Evolutionary conservation across 2,329 filamentous ascomycete genomes (phyloP), one percentile per base, ranked within the genome.

Genomic region (Ophiocordyceps sinensis): DNA sequence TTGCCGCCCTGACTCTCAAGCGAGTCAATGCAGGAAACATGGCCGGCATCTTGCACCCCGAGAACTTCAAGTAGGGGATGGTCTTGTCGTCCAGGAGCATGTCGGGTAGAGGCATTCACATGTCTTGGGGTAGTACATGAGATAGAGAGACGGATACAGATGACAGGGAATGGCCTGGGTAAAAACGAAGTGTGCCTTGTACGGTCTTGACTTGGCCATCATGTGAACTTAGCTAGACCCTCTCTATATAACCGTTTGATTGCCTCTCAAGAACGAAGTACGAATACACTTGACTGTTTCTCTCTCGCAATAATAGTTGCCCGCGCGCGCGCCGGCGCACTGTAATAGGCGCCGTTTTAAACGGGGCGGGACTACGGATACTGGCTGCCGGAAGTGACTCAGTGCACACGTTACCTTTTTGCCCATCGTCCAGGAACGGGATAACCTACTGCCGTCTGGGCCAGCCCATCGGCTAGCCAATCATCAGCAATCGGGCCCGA

Each of bases 1-100:
- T 98, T 68, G 91, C 91, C 8, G 77, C 77, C 12, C 56, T 82
- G 56, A 82, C 77, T 13, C 61, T 80, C 47, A 75, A 81, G 70
- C 64, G 77, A 41, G 74, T 79, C 46, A 66, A 75, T 56, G 67
- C 70, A 39, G 77, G 77, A 41, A 81, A 79, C 53, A 47, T 77
- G 58, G 69, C 74, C 13, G 77, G 77, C 54, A 77, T 82, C 47
- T 59, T 79, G 53, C 73, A 79, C 56, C 75, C 73, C 2, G 76
- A 80, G 59, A 77, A 79, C 57, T 81, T 74, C 49, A 54, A 57
- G 48, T 62, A 54, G 48, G n/a, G 32, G 9, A 17, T 15, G 14
- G 32, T 3, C 15, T 35, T 5, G 14, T 17, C 17, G 14, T 17
- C 17, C 15, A 35, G 32, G 32, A 14, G 32, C 32, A 17, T 17